Percentiles rank a stretch among this genome's conserved stretches.
Conservation (phyloP, 495 filamentous ascomycete species). For the Lepidopterella palustris region DNA sequence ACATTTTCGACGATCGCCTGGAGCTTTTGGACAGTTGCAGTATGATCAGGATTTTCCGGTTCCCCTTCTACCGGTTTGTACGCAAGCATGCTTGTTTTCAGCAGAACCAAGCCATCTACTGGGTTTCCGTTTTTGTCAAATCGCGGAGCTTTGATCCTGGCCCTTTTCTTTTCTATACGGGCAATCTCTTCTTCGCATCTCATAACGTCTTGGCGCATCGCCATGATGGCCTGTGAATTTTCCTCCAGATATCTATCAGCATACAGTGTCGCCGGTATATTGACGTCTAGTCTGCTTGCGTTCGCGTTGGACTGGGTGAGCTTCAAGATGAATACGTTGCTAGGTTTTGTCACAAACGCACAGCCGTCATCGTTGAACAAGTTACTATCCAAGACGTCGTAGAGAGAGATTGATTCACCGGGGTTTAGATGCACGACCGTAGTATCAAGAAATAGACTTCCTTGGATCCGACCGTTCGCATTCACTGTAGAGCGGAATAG, state of each 20-base stretch:
- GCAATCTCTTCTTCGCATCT: constrained; percentile 39
- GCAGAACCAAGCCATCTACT: constrained; percentile 13
- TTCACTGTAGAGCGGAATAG: constrained; percentile 19
- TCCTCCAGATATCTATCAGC: constrained; percentile 68
- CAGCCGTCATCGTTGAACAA: constrained; percentile 50
- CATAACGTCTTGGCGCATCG: constrained; percentile 26
- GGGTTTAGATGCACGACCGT: constrained; percentile 29
- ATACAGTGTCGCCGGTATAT: constrained; percentile 66
- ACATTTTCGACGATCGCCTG: constrained; percentile 24
- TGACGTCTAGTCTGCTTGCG: constrained; percentile 49
- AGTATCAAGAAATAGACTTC: constrained; percentile 40
- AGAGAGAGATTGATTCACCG: constrained; percentile 47
- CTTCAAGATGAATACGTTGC: constrained; percentile 63
- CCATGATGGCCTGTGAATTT: constrained; percentile 34
- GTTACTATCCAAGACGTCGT: constrained; percentile 63
- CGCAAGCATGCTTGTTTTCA: constrained; percentile 22
- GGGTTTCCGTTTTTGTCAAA: not conserved
- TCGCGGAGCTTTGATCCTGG: constrained; percentile 21
- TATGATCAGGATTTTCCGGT: constrained; percentile 9
- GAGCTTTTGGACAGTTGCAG: constrained; percentile 16
- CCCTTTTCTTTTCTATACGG: constrained; percentile 25
- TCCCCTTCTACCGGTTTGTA: constrained; percentile 7
- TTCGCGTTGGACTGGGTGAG: constrained; percentile 43
- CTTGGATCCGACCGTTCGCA: constrained; percentile 36
- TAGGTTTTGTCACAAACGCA: constrained; percentile 49